These are phyloP conservation scores for Syzygium jambos DNA, from an alignment of 345 rosid species.

Conservation along the genomic window DNA sequence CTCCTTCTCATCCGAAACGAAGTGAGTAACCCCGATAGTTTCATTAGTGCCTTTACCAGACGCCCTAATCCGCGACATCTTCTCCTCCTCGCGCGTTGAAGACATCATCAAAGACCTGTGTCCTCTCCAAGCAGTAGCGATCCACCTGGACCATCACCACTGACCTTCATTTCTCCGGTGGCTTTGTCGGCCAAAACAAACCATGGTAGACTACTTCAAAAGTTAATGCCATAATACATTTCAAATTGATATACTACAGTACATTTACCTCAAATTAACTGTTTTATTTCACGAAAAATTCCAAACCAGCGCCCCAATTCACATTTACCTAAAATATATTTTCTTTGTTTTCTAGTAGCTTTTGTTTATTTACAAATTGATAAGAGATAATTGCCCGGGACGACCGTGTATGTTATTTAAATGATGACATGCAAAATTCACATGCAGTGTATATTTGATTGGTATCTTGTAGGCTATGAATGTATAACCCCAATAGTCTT, in stretches of 20 bases:
- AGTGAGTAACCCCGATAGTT: background rate
- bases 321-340: background rate
- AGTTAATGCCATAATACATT: background rate
- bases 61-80: background rate
- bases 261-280: background rate
- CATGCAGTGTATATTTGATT: background rate
- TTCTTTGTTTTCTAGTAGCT: background rate
- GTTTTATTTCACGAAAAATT: background rate
- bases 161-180: background rate
- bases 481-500: background rate
- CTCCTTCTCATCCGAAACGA: background rate
- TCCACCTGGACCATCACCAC: background rate
- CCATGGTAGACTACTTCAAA: background rate
- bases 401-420: background rate
- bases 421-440: background rate
- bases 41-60: background rate
- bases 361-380: background rate
- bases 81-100: background rate
- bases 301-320: background rate
- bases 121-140: background rate
- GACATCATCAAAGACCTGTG: background rate
- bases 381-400: background rate
- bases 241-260: background rate
- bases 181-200: background rate
- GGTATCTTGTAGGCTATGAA: background rate